Conservation (phyloP, 2,329 filamentous ascomycete species). For the Dothidotthia symphoricarpi region DNA sequence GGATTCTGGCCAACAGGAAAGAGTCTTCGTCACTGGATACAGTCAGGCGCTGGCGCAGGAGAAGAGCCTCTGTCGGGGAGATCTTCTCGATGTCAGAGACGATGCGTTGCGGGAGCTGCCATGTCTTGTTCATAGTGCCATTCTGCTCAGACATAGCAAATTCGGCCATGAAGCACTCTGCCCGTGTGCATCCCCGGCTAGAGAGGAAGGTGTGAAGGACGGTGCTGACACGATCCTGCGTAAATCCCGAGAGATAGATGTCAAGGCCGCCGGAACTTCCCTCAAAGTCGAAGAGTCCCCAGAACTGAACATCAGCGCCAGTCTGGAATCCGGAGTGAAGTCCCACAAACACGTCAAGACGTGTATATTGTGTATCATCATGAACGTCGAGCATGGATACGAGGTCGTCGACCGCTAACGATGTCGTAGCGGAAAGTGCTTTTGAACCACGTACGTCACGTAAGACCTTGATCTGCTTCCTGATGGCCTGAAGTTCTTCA, state of each 20-base stretch:
- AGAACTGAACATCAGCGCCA: conserved; percentile 14
- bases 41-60: conserved; percentile 16
- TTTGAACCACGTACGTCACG: background rate
- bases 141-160: conserved; percentile 6
- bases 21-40: conserved; percentile 8
- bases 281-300: conserved; percentile 18
- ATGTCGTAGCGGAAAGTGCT: background rate
- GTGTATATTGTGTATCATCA: conserved; percentile 2
- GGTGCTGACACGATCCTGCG: conserved; percentile 8
- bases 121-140: background rate
- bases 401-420: conserved; percentile 8
- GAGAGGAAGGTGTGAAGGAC: conserved; percentile 18
- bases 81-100: conserved; percentile 15
- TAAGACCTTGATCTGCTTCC: background rate
- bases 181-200: conserved; percentile 10
- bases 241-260: conserved; percentile 18
- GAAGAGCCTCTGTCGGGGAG: conserved; percentile 15
- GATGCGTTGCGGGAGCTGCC: conserved; percentile 10
- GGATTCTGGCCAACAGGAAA: conserved; percentile 8
- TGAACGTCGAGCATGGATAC: conserved; percentile 4
- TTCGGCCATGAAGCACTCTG: conserved; percentile 19
- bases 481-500: conserved; percentile 3
- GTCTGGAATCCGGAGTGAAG: conserved; percentile 20
- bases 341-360: conserved; percentile 12
- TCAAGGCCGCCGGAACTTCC: conserved; percentile 9